A percentile compares a stretch with the other conserved stretches of the same genome.
phyloP scores from a whole-genome alignment of 805 yeast genomes.

The Candida dajiaensis region DNA sequence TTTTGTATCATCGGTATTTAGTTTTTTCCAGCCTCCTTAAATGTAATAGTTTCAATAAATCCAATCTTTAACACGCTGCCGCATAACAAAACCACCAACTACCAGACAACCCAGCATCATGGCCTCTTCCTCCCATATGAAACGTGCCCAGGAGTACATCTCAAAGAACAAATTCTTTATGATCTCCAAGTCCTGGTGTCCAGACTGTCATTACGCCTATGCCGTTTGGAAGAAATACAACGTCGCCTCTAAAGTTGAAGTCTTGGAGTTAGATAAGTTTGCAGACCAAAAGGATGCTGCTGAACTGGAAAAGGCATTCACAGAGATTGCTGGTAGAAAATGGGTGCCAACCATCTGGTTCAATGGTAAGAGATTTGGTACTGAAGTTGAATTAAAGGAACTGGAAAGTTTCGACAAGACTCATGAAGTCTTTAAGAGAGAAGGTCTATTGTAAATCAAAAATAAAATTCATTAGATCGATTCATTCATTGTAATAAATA shows the following conservation, averaged over 20 bases:
- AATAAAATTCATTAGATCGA: not conserved
- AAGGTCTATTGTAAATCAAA: conserved; percentile 11
- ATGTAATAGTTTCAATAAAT: too few species aligned
- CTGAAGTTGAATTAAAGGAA: conserved; percentile 40
- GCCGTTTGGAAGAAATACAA: conserved; percentile 47
- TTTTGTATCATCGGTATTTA: too few species aligned
- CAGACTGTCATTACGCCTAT: conserved; percentile 65
- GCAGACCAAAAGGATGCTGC: conserved; percentile 41
- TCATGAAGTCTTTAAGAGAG: conserved; percentile 18
- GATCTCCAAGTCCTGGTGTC: conserved; percentile 73
- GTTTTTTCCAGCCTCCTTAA: too few species aligned
- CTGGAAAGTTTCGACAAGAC: conserved; percentile 20
- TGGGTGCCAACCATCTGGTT: conserved; percentile 70
- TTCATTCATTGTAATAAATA: not conserved
- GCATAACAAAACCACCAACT: too few species aligned
- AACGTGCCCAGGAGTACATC: conserved; percentile 41
- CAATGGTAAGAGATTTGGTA: conserved; percentile 53
- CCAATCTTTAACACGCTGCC: too few species aligned
- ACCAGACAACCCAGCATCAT: not conserved
- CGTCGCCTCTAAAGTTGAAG: conserved; percentile 41
- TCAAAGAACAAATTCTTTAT: conserved; percentile 42
- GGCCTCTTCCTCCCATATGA: not conserved
- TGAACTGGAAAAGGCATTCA: conserved; percentile 49
- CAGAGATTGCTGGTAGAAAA: conserved; percentile 49
- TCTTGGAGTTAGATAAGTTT: conserved; percentile 59